Conservation (phyloP, 1,284 basidiomycete genomes). For the Apiotrichum gamsii region DNA sequence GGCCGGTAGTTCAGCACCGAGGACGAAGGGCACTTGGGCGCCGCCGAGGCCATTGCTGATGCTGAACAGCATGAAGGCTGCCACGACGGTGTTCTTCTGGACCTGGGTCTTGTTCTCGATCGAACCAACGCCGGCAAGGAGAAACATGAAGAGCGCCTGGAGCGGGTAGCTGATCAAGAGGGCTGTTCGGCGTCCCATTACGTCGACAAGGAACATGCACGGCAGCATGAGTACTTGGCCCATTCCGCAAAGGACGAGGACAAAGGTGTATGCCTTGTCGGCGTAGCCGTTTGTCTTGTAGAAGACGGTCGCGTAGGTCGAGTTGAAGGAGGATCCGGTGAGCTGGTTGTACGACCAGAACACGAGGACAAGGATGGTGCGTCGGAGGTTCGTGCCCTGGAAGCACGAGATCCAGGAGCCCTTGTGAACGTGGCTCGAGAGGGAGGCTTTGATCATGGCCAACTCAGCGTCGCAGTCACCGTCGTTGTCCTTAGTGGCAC, state of each 20-base stretch:
- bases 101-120: neutral
- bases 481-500: neutral
- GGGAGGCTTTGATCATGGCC: slow-evolving; percentile 3
- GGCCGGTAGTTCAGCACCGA: slow-evolving; percentile 11
- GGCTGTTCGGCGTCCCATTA: slow-evolving; percentile 2
- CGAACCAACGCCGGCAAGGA: slow-evolving; percentile 6
- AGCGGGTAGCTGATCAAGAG: slow-evolving; percentile 1
- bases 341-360: slow-evolving; percentile 10
- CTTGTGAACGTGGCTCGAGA: slow-evolving; percentile 6
- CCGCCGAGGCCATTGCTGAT: slow-evolving; percentile 4
- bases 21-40: slow-evolving; percentile 9
- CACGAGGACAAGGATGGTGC: slow-evolving; percentile 9
- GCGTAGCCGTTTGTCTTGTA: slow-evolving; percentile 9
- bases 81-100: neutral
- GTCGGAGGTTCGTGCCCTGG: slow-evolving; percentile 9
- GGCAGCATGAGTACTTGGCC: no score
- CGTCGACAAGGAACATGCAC: slow-evolving; percentile 6
- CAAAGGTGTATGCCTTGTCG: slow-evolving; percentile 6
- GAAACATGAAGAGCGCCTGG: slow-evolving; percentile 4
- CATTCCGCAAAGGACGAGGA: neutral
- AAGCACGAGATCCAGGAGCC: slow-evolving; percentile 6
- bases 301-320: slow-evolving; percentile 8
- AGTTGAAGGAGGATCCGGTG: slow-evolving; percentile 9
- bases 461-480: slow-evolving; percentile 5
- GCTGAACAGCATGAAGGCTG: slow-evolving; percentile 6